Base-by-base conservation (phyloP, 2,329 filamentous ascomycete genomes). In the Cercospora sesami region DNA sequence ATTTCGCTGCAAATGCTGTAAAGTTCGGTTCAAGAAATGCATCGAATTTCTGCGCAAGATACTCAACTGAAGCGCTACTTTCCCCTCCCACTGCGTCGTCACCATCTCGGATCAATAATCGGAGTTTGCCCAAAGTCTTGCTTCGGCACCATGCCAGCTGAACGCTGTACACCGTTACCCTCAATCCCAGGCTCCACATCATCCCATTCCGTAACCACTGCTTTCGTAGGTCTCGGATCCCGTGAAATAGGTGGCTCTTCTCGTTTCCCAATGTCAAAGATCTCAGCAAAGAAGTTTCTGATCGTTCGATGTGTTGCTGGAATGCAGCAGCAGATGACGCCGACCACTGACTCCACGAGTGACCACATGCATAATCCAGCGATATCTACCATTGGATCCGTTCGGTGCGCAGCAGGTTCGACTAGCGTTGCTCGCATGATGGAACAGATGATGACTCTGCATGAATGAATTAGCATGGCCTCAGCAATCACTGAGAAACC, bases 401-500 rank as follows among this genome's bases (percentile, higher is more conserved):
- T 64, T 10, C 48, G 31, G 12, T 64, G 21, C 23, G 62, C 62
- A 7, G 62, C 62, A 64, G 55, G 51, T 45, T 64, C 62, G 23
- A 64, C 62, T 33, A 42, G 30, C 2, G 62, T 64, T 45, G 62
- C 62, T 9, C 62, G 48, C 62, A 64, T 64, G 62, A 64, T 64
- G 23, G 62, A 64, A 53, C 62, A 64, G 16, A 64, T 45, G 51
- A 64, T 59, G 62, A 64, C 62, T 10, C 62, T 64, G 23, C 21
- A n/a, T 3, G 5, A 33, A 12, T 10, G 6, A 7, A 7, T 53
- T 23, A 51, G 28, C 30, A 30, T 21, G 23, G 9, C 21, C 5
- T 26, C 21, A 26, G 21, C 6, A 16, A 53, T 5, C 23, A 21
- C 10, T 14, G 3, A 23, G 48, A 3, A 4, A 53, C 2, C 7